Percentiles rank a stretch among this genome's conserved stretches.
Conservation (phyloP, 495 filamentous ascomycete species). For the Pyronema domesticum region DNA sequence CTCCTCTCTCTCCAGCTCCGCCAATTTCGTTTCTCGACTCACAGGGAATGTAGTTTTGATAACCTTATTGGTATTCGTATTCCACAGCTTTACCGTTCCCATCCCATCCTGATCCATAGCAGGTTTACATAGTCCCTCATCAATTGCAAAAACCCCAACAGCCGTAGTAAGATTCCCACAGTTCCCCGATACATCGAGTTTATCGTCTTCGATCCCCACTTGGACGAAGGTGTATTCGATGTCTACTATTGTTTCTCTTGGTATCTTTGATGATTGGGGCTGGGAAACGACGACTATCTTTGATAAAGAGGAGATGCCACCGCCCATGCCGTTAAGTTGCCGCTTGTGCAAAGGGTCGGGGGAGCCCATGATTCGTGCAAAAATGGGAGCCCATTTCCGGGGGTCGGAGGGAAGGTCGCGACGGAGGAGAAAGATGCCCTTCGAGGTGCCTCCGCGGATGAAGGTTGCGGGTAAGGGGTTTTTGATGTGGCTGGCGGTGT, state of each 20-base stretch:
- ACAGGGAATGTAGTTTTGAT: conserved; percentile 23
- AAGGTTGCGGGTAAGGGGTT: conserved; percentile 40
- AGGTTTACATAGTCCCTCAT: conserved; percentile 30
- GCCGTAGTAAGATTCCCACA: conserved; percentile 57
- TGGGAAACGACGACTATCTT: conserved; percentile 49
- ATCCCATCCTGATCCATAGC: conserved; percentile 28
- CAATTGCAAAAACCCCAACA: conserved; percentile 47
- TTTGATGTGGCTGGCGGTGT: neutral
- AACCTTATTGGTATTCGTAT: conserved; percentile 38
- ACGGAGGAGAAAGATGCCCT: conserved; percentile 44
- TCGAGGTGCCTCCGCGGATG: conserved; percentile 56
- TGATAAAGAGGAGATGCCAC: conserved; percentile 48
- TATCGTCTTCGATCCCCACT: conserved; percentile 40
- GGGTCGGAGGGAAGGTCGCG: conserved; percentile 33
- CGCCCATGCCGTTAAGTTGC: conserved; percentile 56
- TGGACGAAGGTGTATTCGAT: conserved; percentile 59
- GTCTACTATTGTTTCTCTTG: conserved; percentile 23
- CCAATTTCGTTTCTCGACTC: neutral
- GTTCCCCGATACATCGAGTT: conserved; percentile 49
- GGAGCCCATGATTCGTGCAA: conserved; percentile 45
- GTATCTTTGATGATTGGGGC: conserved; percentile 25
- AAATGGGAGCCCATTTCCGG: conserved; percentile 38
- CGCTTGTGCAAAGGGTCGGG: conserved; percentile 45
- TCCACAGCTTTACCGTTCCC: conserved; percentile 32
- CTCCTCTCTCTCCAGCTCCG: conserved; percentile 33